phyloP scores from a whole-genome alignment of 257 asterid species.

The Datura wrightii region DNA sequence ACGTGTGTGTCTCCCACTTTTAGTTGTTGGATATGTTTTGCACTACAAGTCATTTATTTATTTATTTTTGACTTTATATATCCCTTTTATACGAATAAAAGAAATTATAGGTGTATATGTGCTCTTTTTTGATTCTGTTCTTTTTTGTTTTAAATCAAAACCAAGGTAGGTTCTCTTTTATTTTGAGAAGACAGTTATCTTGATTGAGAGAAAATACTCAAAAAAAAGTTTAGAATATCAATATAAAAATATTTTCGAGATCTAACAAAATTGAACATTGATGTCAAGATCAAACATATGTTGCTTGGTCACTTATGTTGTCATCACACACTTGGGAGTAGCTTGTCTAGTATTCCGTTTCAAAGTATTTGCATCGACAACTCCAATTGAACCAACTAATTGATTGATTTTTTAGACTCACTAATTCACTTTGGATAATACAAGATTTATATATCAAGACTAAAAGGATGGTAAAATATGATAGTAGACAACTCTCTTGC shows the following conservation, averaged over 20 bases:
- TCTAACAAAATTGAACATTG: background rate
- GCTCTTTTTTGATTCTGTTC: background rate
- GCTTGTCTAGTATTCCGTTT: background rate
- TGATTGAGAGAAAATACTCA: background rate
- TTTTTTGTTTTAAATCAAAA: background rate
- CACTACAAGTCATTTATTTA: background rate
- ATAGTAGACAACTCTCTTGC: background rate
- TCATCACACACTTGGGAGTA: background rate
- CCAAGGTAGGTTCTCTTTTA: background rate
- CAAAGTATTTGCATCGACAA: background rate
- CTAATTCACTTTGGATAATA: background rate
- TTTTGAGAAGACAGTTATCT: background rate
- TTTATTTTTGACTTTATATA: background rate
- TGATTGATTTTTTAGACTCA: background rate
- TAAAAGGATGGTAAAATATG: background rate
- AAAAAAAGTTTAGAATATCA: background rate
- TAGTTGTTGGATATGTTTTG: background rate
- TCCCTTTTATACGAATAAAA: background rate
- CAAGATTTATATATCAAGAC: background rate
- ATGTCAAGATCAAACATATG: background rate
- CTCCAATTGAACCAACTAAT: background rate
- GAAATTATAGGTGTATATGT: background rate
- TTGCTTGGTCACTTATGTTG: background rate
- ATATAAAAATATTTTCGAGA: background rate
- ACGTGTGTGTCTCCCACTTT: constrained; percentile 10